Conservation (phyloP, 495 filamentous ascomycete genomes). For the Sordaria brevicollis region DNA sequence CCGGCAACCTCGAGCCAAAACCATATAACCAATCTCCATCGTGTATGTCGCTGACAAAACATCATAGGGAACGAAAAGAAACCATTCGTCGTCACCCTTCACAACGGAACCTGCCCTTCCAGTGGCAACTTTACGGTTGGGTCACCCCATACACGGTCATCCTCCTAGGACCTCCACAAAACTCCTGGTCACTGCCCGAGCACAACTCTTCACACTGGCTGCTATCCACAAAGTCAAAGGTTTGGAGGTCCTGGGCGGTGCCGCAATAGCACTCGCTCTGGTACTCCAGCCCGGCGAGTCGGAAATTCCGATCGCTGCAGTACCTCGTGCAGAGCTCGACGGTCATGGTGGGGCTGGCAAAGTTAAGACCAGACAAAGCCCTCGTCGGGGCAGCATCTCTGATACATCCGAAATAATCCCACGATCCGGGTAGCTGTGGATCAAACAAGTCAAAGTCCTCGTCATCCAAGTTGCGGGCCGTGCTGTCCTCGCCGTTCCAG, state of each 20-base stretch:
- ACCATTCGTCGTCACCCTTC: neutral
- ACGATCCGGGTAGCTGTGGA: too few species aligned
- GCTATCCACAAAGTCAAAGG: neutral
- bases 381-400: constrained; percentile 6
- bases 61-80: neutral
- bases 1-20: neutral
- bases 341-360: constrained; percentile 24
- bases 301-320: constrained; percentile 8
- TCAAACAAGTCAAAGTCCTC: neutral
- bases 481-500: neutral
- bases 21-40: neutral
- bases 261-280: constrained; percentile 2
- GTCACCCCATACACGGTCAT: neutral
- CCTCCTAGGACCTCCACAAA: neutral
- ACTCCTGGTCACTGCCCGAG: neutral
- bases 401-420: neutral
- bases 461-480: neutral
- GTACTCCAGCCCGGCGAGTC: constrained; percentile 5
- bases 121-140: neutral
- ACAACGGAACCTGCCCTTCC: neutral
- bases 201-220: neutral
- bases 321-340: constrained; percentile 6
- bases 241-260: neutral
- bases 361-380: constrained; percentile 41
- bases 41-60: neutral